Percentiles rank a stretch among this genome's conserved stretches.
phyloP scores from a whole-genome alignment of 768 basidiomycete species.

The Phanerochaete carnosa region DNA sequence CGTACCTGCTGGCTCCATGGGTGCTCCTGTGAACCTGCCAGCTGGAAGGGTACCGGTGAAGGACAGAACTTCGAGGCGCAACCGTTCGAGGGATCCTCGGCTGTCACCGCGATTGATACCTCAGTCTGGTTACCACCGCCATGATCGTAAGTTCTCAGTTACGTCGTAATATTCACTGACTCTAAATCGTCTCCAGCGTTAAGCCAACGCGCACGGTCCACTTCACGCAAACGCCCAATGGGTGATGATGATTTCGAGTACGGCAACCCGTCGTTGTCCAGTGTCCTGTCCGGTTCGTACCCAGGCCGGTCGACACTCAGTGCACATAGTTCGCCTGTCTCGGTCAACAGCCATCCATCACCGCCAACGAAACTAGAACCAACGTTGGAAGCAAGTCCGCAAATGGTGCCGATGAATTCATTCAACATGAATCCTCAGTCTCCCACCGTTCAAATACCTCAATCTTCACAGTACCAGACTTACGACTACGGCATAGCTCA shows the following conservation, averaged over 20 bases:
- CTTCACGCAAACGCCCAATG: constrained; percentile 69
- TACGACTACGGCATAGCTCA: constrained; percentile 49
- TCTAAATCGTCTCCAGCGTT: constrained; percentile 7
- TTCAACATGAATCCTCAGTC: constrained; percentile 44
- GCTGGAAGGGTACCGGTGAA: constrained; percentile 21
- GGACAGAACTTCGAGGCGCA: constrained; percentile 23
- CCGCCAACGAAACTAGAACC: constrained; percentile 54
- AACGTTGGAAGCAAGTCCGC: constrained; percentile 54
- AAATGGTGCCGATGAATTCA: constrained; percentile 40
- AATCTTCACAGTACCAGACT: constrained; percentile 30
- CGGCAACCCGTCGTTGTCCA: constrained; percentile 18
- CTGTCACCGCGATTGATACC: constrained; percentile 25
- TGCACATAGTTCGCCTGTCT: constrained; percentile 74
- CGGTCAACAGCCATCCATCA: constrained; percentile 63
- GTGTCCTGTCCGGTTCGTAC: constrained; percentile 38
- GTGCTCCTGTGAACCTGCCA: constrained; percentile 18
- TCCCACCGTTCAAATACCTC: constrained; percentile 47
- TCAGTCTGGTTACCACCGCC: constrained; percentile 23
- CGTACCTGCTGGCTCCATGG: constrained; percentile 14
- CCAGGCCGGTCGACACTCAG: constrained; percentile 43
- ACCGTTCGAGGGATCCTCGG: constrained; percentile 30
- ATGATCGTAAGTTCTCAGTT: constrained; percentile 25
- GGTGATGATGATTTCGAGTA: constrained; percentile 53
- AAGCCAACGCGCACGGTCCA: constrained; percentile 63
- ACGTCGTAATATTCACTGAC: neutral